Percentiles rank a stretch among this genome's conserved stretches.
These are phyloP conservation scores for Trichoderma sp. DNA, from an alignment of 2,329 filamentous ascomycete genomes.

Conservation along the genomic window DNA sequence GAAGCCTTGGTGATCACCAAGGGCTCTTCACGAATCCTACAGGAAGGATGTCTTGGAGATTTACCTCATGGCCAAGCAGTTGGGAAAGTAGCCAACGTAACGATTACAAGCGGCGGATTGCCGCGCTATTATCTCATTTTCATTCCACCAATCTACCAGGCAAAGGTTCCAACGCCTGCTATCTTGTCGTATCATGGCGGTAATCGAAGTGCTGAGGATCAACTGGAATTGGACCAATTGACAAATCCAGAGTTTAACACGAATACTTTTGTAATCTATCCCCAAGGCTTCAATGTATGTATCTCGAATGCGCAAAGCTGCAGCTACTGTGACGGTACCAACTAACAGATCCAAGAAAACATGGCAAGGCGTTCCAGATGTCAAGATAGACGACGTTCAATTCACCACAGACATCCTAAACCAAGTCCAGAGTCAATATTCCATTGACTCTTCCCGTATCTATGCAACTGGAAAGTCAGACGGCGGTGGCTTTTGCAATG, in stretches of 20 bases:
- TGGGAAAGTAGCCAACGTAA: slow-evolving; percentile 5
- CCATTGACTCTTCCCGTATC: neutral
- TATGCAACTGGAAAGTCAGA: slow-evolving; percentile 15
- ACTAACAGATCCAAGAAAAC: neutral
- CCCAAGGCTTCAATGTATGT: slow-evolving; percentile 12
- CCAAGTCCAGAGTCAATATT: slow-evolving; percentile 11
- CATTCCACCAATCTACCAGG: slow-evolving; percentile 1
- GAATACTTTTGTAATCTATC: slow-evolving; percentile 2
- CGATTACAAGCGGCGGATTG: neutral
- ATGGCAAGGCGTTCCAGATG: slow-evolving; percentile 10
- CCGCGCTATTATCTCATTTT: neutral
- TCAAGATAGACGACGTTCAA: neutral
- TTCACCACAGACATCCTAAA: slow-evolving; percentile 10
- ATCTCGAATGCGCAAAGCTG: neutral
- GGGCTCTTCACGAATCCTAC: neutral
- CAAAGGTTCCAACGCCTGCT: neutral
- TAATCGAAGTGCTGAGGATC: neutral
- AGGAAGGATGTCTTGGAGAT: neutral
- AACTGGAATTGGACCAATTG: neutral
- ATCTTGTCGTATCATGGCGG: slow-evolving; percentile 12
- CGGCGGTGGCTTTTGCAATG: slow-evolving; percentile 11
- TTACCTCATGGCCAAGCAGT: neutral
- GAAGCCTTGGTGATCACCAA: slow-evolving; percentile 5
- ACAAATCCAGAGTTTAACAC: neutral
- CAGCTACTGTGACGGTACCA: neutral